Percentiles rank a stretch among this genome's conserved stretches.
phyloP scores from a whole-genome alignment of 768 basidiomycete species.

The Hygrocybe coccinea region DNA sequence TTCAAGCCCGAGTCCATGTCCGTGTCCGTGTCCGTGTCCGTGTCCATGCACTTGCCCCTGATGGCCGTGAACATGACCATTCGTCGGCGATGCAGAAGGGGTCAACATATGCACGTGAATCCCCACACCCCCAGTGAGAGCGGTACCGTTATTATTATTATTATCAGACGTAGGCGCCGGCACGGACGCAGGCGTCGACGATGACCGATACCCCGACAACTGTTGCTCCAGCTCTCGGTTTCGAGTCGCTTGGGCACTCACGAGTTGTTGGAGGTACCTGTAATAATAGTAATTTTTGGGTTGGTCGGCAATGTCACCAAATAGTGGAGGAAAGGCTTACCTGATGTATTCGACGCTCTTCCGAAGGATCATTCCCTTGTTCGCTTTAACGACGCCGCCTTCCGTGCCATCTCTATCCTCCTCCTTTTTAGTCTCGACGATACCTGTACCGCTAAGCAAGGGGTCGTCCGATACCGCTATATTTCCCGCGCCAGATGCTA shows the following conservation, averaged over 20 bases:
- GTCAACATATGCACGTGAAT: no score
- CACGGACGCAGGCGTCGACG: conserved; percentile 19
- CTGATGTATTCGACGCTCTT: conserved; percentile 75
- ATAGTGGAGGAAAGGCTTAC: conserved; percentile 18
- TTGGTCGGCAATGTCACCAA: no score
- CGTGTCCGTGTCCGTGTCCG: background rate
- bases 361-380: conserved; percentile 89
- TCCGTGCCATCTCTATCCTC: conserved; percentile 21
- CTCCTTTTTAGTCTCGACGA: conserved; percentile 15
- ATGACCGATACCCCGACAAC: conserved; percentile 45
- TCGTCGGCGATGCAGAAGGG: background rate
- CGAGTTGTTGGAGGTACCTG: conserved; percentile 82
- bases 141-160: no score
- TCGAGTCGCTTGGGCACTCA: conserved; percentile 69
- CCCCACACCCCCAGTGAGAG: no score
- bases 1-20: conserved; percentile 6
- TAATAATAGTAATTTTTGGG: no score
- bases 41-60: no score
- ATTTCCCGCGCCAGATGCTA: background rate
- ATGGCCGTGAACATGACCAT: no score
- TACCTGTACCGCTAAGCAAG: background rate
- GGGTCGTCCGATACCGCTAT: conserved; percentile 6
- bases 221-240: conserved; percentile 77
- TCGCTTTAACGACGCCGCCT: conserved; percentile 69
- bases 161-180: background rate